phyloP scores from a whole-genome alignment of 805 yeast species.

The Groenewaldozyma tartarivorans region DNA sequence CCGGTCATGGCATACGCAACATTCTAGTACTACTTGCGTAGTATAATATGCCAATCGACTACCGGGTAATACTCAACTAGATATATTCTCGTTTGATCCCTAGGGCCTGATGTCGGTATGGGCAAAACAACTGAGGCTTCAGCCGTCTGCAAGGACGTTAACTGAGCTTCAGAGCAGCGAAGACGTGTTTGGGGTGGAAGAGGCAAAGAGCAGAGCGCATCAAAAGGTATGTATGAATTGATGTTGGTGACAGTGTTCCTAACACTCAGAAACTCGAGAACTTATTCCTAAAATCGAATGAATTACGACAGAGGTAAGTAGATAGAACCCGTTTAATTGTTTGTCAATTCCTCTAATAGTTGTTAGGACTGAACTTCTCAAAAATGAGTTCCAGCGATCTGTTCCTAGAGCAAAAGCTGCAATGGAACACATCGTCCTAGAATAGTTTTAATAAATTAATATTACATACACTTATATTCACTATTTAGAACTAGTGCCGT shows the following conservation, averaged over 20 bases:
- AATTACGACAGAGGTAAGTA: slow-evolving; percentile 12
- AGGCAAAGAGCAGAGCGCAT: slow-evolving; percentile 5
- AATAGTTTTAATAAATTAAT: neutral
- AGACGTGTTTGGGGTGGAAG: slow-evolving; percentile 15
- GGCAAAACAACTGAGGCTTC: neutral
- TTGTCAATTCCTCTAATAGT: neutral
- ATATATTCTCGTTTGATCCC: too few relatives aligned
- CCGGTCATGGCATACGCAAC: too few relatives aligned
- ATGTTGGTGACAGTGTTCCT: neutral
- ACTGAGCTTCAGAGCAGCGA: slow-evolving; percentile 7
- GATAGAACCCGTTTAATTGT: neutral
- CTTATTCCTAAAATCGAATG: slow-evolving; percentile 10
- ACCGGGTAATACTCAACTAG: too few relatives aligned
- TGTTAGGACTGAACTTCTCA: slow-evolving; percentile 6
- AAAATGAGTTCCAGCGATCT: slow-evolving; percentile 5
- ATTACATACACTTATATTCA: neutral
- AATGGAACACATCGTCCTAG: slow-evolving; percentile 7
- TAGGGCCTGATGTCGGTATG: neutral
- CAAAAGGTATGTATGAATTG: slow-evolving; percentile 5
- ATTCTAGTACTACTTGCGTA: too few relatives aligned
- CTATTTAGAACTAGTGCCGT: neutral
- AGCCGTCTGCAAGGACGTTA: neutral
- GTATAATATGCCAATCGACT: too few relatives aligned
- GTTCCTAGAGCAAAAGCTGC: slow-evolving; percentile 13
- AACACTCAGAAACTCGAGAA: slow-evolving; percentile 9